Evolutionary conservation across 306 rosid genomes (phyloP).

Genomic region (Cicer bijugum): DNA sequence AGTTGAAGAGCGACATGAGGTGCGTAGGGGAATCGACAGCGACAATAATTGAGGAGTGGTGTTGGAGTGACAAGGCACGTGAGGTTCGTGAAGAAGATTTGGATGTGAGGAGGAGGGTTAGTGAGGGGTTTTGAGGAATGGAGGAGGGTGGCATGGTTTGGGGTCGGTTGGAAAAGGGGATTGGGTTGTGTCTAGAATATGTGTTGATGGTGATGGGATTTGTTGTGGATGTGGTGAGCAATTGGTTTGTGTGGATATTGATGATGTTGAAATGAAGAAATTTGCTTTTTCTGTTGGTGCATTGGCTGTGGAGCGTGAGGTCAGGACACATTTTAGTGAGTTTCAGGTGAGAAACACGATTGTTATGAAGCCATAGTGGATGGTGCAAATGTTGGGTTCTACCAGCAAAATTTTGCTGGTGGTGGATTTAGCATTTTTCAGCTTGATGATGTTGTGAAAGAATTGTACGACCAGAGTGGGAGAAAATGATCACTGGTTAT

Average conservation of each 20-base stretch:
- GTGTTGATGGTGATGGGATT: conserved; percentile 51
- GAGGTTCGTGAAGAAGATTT: conserved; percentile 55
- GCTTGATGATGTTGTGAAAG: conserved; percentile 84
- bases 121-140: conserved; percentile 62
- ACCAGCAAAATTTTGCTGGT: conserved; percentile 92
- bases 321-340: conserved; percentile 63
- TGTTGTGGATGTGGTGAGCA: conserved; percentile 67
- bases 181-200: conserved; percentile 61
- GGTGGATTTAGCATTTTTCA: conserved; percentile 83
- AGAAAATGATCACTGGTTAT: conserved; percentile 83
- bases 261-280: conserved; percentile 66
- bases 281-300: conserved; percentile 69
- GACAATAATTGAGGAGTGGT: conserved; percentile 72
- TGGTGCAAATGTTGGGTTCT: conserved; percentile 91
- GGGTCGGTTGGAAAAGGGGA: conserved; percentile 90
- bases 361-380: conserved; percentile 77
- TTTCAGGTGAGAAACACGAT: conserved; percentile 73
- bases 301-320: conserved; percentile 80
- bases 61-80: conserved; percentile 53
- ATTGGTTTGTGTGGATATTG: conserved; percentile 78
- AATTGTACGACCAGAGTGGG: conserved; percentile 59
- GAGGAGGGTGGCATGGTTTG: conserved; percentile 95
- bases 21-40: conserved; percentile 64
- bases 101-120: conserved; percentile 49
- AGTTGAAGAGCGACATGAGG: conserved; percentile 64